These are phyloP conservation scores for Aspergillus hancockii DNA, from an alignment of 495 filamentous ascomycete genomes.

Conservation along the genomic window DNA sequence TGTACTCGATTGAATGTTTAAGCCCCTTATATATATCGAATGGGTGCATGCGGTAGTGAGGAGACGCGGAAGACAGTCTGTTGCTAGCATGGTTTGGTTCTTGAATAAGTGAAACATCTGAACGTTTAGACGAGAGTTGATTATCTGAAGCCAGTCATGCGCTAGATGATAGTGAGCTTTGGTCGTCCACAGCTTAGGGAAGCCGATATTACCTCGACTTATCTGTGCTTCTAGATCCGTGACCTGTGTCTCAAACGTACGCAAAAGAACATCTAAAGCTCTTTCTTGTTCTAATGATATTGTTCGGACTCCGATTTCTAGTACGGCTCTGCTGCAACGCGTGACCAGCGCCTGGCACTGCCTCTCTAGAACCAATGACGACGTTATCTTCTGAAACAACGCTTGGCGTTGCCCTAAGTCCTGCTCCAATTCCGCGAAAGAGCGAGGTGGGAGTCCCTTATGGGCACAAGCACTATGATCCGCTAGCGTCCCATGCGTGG, in stretches of 20 bases:
- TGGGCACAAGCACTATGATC: conserved; percentile 31
- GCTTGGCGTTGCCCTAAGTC: conserved; percentile 36
- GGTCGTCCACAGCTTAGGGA: not conserved
- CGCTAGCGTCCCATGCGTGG: conserved; percentile 6
- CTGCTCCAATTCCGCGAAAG: conserved; percentile 34
- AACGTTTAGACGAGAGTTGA: conserved; percentile 36
- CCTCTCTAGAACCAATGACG: conserved; percentile 34
- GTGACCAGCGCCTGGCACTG: conserved; percentile 39
- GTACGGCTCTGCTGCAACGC: conserved; percentile 34
- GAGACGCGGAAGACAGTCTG: conserved; percentile 35
- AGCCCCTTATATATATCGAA: too few relatives aligned
- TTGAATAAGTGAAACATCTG: conserved; percentile 48
- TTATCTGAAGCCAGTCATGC: conserved; percentile 35
- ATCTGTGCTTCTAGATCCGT: conserved; percentile 35
- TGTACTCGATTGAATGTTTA: too few relatives aligned
- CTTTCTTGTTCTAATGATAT: conserved; percentile 41
- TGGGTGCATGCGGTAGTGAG: conserved; percentile 38
- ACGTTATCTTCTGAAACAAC: conserved; percentile 33
- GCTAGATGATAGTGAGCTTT: conserved; percentile 16
- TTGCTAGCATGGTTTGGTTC: conserved; percentile 29
- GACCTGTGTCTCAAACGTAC: conserved; percentile 36
- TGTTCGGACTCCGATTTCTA: conserved; percentile 40
- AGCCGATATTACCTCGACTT: conserved; percentile 26
- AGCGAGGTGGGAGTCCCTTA: conserved; percentile 42
- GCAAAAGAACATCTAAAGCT: conserved; percentile 36